These are phyloP conservation scores for Paxillus ammoniavirescens DNA, from an alignment of 768 basidiomycete genomes.

Conservation along the genomic window DNA sequence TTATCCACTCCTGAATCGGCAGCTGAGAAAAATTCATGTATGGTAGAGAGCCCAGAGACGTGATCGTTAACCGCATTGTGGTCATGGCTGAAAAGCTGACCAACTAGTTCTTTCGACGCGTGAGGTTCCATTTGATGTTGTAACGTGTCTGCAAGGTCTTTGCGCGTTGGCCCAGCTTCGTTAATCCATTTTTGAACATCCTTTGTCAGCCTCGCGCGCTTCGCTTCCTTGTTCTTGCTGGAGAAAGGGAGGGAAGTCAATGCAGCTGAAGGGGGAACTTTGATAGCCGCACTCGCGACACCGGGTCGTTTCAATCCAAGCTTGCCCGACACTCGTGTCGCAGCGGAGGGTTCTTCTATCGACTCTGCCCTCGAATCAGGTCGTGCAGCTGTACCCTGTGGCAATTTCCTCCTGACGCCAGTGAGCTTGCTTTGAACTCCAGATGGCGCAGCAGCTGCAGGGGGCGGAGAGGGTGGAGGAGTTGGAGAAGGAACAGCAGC, in stretches of 20 bases:
- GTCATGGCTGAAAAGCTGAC: conserved; percentile 89
- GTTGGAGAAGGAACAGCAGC: conserved; percentile 28
- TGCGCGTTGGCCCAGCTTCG: conserved; percentile 77
- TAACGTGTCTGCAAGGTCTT: conserved; percentile 83
- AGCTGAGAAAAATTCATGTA: conserved; percentile 73
- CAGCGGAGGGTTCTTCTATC: conserved; percentile 32
- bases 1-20: conserved; percentile 57
- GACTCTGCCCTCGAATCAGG: conserved; percentile 44
- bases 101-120: conserved; percentile 69
- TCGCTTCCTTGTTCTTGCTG: conserved; percentile 40
- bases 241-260: conserved; percentile 35
- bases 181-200: conserved; percentile 84
- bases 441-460: conserved; percentile 32
- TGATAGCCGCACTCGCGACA: conserved; percentile 28
- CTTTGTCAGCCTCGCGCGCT: conserved; percentile 65
- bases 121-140: conserved; percentile 91
- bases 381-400: conserved; percentile 51
- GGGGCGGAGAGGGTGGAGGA: conserved; percentile 47
- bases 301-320: conserved; percentile 46
- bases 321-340: conserved; percentile 36
- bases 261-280: conserved; percentile 32
- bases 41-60: conserved; percentile 67
- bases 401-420: conserved; percentile 72
- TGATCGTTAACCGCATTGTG: conserved; percentile 95
- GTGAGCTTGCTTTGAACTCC: conserved; percentile 43